Evolutionary conservation across 1,284 basidiomycete species (phyloP), one percentile per base, ranked within the genome.

Genomic region (Microbotryum saponariae): DNA sequence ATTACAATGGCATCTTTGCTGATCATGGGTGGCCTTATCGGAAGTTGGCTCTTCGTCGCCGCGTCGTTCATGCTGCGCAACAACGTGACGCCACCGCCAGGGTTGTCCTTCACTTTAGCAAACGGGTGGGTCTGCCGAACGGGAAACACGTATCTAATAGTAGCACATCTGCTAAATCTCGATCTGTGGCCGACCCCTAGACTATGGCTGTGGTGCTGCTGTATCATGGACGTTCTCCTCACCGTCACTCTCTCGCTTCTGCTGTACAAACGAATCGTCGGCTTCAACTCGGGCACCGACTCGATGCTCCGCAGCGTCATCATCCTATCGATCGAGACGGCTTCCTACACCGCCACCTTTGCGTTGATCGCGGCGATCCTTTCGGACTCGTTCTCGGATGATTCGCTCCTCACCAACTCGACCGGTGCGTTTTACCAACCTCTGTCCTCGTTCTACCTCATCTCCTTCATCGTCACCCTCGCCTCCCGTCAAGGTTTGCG

Each of bases 381-480:
- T 8, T 49, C 49, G 0, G 57, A 62, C 44, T 14, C 52, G 9
- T 65, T 62, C 21, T 58, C 48, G 56, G 58, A 33, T 23, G 7
- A 10, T 31, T 21, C 25, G 10, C 53, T 18, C n/a, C 21, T 29
- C n/a, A 46, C 27, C 27, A 47, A 5, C 37, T 25, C 29, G 21
- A 33, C 33, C 33, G n/a, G 10, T n/a, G 18, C 21, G 4, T 21
- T 23, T 6, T 14, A 33, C 46, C 49, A 48, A 16, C 63, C 64
- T 3, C 59, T 66, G 10, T 56, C 64, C 3, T 53, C 59, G 3
- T 58, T 60, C 10, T 62, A 66, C 61, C 61, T 61, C 42, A 53
- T 66, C 29, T 61, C 64, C 4, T 59, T 66, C 20, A 50, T 56
- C 51, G 59, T 58, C 29, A 66, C 61, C 20, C 51, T 66, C 29